phyloP scores from a whole-genome alignment of 345 rosid genomes.

The Salix arbutifolia region DNA sequence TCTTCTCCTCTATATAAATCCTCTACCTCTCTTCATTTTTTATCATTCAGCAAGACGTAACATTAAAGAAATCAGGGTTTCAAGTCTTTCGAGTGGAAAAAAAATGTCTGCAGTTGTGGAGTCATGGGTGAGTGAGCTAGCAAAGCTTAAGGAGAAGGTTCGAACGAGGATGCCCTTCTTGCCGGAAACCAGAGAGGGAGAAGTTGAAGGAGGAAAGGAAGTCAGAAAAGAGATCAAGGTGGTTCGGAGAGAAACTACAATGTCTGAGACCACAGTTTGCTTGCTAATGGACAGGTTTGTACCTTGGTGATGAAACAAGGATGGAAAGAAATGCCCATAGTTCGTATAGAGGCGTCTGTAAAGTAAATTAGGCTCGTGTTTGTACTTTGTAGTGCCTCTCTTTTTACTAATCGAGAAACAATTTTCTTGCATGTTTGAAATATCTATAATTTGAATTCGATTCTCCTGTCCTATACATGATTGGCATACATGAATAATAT shows the following conservation, averaged over 20 bases:
- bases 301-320: constrained; percentile 37
- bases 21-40: background rate
- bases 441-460: background rate
- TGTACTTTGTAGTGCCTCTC: background rate
- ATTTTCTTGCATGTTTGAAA: background rate
- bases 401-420: background rate
- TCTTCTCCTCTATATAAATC: background rate
- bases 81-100: background rate
- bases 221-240: constrained; percentile 22
- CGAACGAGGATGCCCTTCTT: constrained; percentile 29
- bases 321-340: background rate
- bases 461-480: background rate
- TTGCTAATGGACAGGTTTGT: constrained; percentile 84
- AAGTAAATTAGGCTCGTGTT: background rate
- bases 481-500: background rate
- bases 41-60: background rate
- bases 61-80: background rate
- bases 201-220: constrained; percentile 11
- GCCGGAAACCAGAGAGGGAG: constrained; percentile 17
- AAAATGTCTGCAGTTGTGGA: constrained; percentile 53
- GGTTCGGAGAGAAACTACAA: constrained; percentile 22
- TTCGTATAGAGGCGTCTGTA: background rate
- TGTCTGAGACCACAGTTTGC: constrained; percentile 65
- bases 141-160: constrained; percentile 50
- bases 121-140: constrained; percentile 47